phyloP scores from a whole-genome alignment of 441 rosid genomes.

The Breynia disticha region DNA sequence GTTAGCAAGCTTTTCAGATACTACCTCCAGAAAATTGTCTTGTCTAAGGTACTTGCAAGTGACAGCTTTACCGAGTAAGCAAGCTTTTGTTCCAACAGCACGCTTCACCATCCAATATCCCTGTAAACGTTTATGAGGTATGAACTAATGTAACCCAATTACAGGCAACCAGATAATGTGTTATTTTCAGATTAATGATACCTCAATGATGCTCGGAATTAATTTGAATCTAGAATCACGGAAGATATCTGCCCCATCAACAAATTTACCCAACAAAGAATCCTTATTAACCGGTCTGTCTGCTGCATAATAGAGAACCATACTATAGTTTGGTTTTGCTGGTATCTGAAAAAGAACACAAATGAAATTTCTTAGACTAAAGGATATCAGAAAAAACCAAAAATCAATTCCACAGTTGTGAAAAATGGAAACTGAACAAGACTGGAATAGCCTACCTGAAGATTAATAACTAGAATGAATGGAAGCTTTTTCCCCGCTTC shows the following conservation, averaged over 20 bases:
- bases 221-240: constrained; percentile 82
- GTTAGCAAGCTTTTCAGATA: neutral
- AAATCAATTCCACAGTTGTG: neutral
- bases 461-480: constrained; percentile 74
- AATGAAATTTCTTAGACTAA: constrained; percentile 1
- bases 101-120: constrained; percentile 98
- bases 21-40: constrained; percentile 91
- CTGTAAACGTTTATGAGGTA: constrained; percentile 25
- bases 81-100: constrained; percentile 91
- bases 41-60: constrained; percentile 88
- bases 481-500: constrained; percentile 90
- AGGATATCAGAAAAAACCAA: neutral
- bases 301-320: constrained; percentile 75
- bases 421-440: neutral
- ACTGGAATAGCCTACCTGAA: constrained; percentile 54
- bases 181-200: constrained; percentile 10
- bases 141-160: neutral
- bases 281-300: constrained; percentile 61
- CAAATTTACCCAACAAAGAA: constrained; percentile 65
- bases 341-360: constrained; percentile 50
- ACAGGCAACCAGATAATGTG: neutral
- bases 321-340: constrained; percentile 75
- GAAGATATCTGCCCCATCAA: constrained; percentile 65
- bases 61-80: constrained; percentile 92
- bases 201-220: constrained; percentile 82